Conservation (phyloP, 169 alveolate genomes). For the Plasmodium gaboni region DNA sequence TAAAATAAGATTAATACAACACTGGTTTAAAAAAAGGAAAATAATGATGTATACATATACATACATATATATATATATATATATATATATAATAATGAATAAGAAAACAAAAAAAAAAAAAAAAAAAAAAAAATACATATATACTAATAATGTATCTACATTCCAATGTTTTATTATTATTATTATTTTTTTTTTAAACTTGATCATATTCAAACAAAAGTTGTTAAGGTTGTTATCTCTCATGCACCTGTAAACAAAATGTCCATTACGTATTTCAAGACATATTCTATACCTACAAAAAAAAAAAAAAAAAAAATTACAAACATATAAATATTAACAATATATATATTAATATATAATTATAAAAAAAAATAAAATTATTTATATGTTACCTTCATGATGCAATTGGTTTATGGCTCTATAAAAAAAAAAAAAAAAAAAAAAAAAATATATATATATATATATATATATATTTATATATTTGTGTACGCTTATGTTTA, state of each 20-base stretch:
- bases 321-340: not conserved
- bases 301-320: not conserved
- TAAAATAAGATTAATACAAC: too few species aligned
- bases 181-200: conserved; percentile 1
- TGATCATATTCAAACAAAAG: not conserved
- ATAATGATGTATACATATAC: too few species aligned
- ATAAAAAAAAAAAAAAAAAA: conserved; percentile 1
- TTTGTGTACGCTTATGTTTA: not conserved
- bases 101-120: too few species aligned
- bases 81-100: not conserved
- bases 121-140: too few species aligned
- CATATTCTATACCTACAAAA: conserved; percentile 61
- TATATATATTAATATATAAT: not conserved
- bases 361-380: not conserved
- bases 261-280: conserved; percentile 51
- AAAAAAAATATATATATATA: not conserved
- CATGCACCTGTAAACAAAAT: conserved; percentile 58
- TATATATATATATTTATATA: not conserved
- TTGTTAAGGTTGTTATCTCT: not conserved
- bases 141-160: conserved; percentile 36
- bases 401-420: conserved; percentile 66
- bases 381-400: conserved; percentile 43
- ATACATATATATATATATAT: not conserved
- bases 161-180: not conserved
- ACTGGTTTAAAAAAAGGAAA: too few species aligned